Base-by-base conservation (phyloP, 768 basidiomycete genomes). In the Tricholoma bakamatsutake region DNA sequence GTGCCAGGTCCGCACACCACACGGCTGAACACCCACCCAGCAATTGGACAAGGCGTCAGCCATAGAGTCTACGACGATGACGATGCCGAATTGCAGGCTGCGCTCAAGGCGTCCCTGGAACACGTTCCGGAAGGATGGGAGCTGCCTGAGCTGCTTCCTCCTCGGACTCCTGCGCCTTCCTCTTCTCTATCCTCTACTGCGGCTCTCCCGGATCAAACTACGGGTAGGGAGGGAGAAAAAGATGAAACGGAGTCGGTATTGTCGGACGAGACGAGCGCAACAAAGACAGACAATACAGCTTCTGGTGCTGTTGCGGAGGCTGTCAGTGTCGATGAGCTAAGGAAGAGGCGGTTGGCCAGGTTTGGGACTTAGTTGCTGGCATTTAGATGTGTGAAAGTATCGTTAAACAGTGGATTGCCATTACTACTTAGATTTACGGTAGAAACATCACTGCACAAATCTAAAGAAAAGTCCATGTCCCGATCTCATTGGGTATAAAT, bases 41-140 rank as follows among this genome's bases (percentile, higher is more conserved):
- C 49, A 46, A 51, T 40, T 35, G 42, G 59, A 40, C 52, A 33
- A 47, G 46, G 49, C 57, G 48, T 57, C 34, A 59, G 61, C 28
- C 57, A 77, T 50, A 72, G 83, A 46, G 80, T 85, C 37, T 85
- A 90, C 61, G 93, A 94, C 59, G 93, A 95, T 59, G 93, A 94
- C 50, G 93, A 96, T 62, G 83, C 81, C 21, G 87, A 90, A 62
- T 71, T 96, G 46, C 93, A 95, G 70, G 93, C 92, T 10, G 93
- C 93, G 4, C 74, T 96, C 48, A 84, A 76, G 65, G 93, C 91
- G 2, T 93, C 92, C 35, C 73, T 95, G 58, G 87, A 88, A 65
- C 73, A 73, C 40, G 67, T 83, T 18, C 84, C 88, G 1, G 69
- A 71, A 39, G 85, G 76, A 30, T 85, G 76, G 70, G 61, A 68